Percentiles rank a stretch among this genome's conserved stretches.
Conservation (phyloP, 768 basidiomycete species). For the Mycena galericulata region DNA sequence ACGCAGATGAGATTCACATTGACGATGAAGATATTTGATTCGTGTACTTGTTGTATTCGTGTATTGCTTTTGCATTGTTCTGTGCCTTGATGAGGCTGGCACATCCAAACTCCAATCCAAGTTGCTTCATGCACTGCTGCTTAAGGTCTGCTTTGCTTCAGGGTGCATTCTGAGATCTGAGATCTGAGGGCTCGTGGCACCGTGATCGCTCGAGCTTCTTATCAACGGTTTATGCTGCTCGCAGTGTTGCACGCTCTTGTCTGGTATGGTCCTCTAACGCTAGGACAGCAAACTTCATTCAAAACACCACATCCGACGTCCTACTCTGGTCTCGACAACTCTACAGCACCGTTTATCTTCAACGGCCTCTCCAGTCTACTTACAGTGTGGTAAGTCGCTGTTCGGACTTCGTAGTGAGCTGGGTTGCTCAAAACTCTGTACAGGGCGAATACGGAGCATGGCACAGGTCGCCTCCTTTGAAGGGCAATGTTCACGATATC, state of each 20-base stretch:
- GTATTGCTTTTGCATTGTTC: slow-evolving; percentile 5
- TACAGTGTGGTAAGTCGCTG: slow-evolving; percentile 25
- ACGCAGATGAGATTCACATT: slow-evolving; percentile 90
- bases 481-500: neutral
- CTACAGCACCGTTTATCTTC: slow-evolving; percentile 34
- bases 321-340: slow-evolving; percentile 7
- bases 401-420: neutral
- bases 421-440: neutral
- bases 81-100: too few species aligned
- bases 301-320: neutral
- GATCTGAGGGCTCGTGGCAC: too few species aligned
- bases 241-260: neutral
- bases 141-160: too few species aligned
- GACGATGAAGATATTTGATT: slow-evolving; percentile 81
- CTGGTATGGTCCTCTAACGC: neutral
- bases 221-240: slow-evolving; percentile 10
- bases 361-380: slow-evolving; percentile 35
- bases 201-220: too few species aligned
- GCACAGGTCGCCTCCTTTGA: slow-evolving; percentile 20
- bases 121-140: too few species aligned
- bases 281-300: neutral
- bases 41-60: slow-evolving; percentile 36
- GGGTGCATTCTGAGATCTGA: too few species aligned
- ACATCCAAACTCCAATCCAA: too few species aligned
- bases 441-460: slow-evolving; percentile 33